Evolutionary conservation across 192 early-diverging fungal genomes (phyloP).

Genomic region (Entomortierella parvispora): DNA sequence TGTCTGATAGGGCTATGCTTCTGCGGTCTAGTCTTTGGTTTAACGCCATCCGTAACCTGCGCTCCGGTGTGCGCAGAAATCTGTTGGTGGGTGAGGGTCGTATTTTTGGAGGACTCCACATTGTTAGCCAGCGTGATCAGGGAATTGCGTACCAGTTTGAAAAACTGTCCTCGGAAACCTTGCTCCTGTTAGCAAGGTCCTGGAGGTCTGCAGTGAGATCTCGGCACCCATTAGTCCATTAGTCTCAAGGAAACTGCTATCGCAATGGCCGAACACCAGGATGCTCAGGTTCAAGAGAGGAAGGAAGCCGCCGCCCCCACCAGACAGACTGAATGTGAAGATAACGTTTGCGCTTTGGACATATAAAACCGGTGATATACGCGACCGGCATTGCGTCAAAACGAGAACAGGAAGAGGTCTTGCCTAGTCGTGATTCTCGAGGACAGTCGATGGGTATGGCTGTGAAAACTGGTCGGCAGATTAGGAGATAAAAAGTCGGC

Average conservation of each 20-base stretch:
- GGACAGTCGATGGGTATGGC: too few species aligned
- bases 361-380: conserved; percentile 23
- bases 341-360: conserved; percentile 25
- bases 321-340: conserved; percentile 29
- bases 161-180: conserved; percentile 51
- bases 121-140: conserved; percentile 43
- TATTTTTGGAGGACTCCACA: conserved; percentile 53
- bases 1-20: conserved; percentile 41
- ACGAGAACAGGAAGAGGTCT: neutral
- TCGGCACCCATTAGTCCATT: too few species aligned
- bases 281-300: conserved; percentile 18
- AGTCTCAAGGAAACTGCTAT: conserved; percentile 15
- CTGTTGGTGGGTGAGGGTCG: conserved; percentile 55
- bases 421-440: conserved; percentile 60
- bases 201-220: conserved; percentile 54
- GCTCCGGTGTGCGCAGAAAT: conserved; percentile 51
- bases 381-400: neutral
- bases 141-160: conserved; percentile 53
- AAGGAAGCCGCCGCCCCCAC: conserved; percentile 11
- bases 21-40: conserved; percentile 37
- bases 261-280: conserved; percentile 9
- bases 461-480: neutral
- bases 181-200: conserved; percentile 52
- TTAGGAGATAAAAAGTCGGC: too few species aligned
- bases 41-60: conserved; percentile 35